A percentile compares a stretch with the other conserved stretches of the same genome.
Evolutionary conservation across 371 early-diverging fungal species (phyloP).

Genomic region (Apophysomyces trapeziformis): DNA sequence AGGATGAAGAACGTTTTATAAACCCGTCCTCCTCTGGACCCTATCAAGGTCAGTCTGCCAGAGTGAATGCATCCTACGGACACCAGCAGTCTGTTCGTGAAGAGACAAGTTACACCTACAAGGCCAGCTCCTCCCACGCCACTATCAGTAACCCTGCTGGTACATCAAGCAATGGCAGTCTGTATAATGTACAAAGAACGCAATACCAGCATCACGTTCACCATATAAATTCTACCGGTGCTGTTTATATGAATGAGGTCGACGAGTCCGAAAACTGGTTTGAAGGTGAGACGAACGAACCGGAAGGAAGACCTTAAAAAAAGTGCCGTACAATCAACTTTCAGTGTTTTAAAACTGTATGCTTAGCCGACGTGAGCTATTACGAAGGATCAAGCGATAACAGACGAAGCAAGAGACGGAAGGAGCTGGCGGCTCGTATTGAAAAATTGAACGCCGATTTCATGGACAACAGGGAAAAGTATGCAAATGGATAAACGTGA

Average conservation of each 20-base stretch:
- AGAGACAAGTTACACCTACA: conserved; percentile 2
- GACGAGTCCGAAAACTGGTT: conserved; percentile 29
- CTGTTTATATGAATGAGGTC: conserved; percentile 19
- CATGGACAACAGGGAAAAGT: conserved; percentile 48
- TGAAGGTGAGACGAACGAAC: conserved; percentile 21
- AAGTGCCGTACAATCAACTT: background rate
- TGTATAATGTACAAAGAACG: conserved; percentile 4
- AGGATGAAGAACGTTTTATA: conserved; percentile 13
- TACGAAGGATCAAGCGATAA: conserved; percentile 32
- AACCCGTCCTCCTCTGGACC: conserved; percentile 7
- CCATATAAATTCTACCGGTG: background rate
- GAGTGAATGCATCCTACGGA: conserved; percentile 8
- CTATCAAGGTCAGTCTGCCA: background rate
- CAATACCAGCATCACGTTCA: conserved; percentile 18
- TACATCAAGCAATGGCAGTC: background rate
- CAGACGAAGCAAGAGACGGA: conserved; percentile 37
- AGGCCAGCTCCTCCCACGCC: conserved; percentile 7
- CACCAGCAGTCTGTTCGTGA: background rate
- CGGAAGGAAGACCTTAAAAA: conserved; percentile 7
- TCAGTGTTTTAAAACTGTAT: background rate
- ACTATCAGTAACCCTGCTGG: background rate
- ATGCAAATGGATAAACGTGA: conserved; percentile 13
- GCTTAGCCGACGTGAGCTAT: conserved; percentile 7
- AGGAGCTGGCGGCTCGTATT: conserved; percentile 40
- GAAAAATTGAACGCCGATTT: conserved; percentile 46